These are phyloP conservation scores for Sporobolomyces phaffii DNA, from an alignment of 768 basidiomycete genomes.

Conservation along the genomic window DNA sequence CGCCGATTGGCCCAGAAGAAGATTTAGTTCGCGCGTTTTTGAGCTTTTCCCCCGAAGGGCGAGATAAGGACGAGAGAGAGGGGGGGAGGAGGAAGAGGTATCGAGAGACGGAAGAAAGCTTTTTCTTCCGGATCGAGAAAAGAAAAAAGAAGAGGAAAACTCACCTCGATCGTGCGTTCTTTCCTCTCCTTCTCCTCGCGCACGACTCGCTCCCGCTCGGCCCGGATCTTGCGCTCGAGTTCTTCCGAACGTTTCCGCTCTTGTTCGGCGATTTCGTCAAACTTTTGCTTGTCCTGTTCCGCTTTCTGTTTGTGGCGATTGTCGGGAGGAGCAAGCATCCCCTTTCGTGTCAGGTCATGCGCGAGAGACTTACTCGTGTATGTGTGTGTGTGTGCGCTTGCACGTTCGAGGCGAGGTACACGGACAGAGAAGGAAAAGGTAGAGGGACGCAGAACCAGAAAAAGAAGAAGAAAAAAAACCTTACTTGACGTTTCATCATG, in stretches of 20 bases:
- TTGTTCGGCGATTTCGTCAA: not conserved
- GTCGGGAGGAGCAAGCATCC: not conserved
- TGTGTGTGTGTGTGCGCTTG: too few species aligned
- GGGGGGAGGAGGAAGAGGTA: not conserved
- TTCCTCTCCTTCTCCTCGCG: conserved; percentile 2
- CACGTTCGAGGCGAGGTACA: too few species aligned
- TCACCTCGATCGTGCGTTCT: conserved; percentile 3
- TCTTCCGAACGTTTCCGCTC: not conserved
- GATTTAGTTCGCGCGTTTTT: too few species aligned
- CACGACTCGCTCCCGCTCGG: conserved; percentile 3
- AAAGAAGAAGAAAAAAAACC: not conserved
- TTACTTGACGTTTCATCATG: not conserved
- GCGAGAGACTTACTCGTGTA: too few species aligned
- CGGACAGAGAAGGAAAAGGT: too few species aligned
- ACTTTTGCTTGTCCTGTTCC: conserved; percentile 2
- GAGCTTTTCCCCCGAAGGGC: too few species aligned
- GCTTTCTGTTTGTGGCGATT: not conserved
- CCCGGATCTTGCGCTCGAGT: not conserved
- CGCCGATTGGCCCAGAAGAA: too few species aligned
- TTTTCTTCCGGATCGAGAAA: too few species aligned
- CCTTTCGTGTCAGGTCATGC: not conserved
- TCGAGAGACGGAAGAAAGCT: too few species aligned
- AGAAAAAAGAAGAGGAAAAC: not conserved
- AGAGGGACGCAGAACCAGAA: not conserved
- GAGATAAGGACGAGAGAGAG: too few species aligned